phyloP scores from a whole-genome alignment of 768 basidiomycete genomes.

The Pseudohyphozyma bogoriensis region DNA sequence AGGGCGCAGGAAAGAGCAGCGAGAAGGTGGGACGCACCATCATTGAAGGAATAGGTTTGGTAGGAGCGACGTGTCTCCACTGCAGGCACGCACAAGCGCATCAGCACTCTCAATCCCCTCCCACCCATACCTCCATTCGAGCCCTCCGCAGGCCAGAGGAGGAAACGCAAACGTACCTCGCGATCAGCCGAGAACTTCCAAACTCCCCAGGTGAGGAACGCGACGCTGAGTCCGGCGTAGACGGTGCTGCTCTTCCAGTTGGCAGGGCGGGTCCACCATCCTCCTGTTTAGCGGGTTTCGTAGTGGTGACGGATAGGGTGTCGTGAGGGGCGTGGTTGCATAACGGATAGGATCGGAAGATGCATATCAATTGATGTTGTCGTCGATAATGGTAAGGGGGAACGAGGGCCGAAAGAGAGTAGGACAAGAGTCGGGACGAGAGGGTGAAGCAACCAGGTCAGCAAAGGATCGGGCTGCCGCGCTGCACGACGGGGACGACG shows the following conservation, averaged over 20 bases:
- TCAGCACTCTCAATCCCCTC: not conserved
- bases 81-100: slow-evolving; percentile 32
- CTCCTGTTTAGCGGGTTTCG: slow-evolving; percentile 49
- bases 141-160: not conserved
- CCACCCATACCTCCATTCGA: not conserved
- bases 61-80: slow-evolving; percentile 54
- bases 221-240: slow-evolving; percentile 59
- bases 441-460: not conserved
- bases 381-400: no score
- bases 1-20: slow-evolving; percentile 6
- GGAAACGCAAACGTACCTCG: slow-evolving; percentile 50
- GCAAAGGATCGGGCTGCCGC: not conserved
- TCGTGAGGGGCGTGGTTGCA: not conserved
- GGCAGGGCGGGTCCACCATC: slow-evolving; percentile 86
- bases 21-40: slow-evolving; percentile 47
- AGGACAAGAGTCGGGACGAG: not conserved
- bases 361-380: no score
- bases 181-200: slow-evolving; percentile 66
- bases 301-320: not conserved
- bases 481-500: no score
- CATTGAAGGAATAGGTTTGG: slow-evolving; percentile 67
- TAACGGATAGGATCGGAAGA: not conserved
- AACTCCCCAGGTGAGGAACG: slow-evolving; percentile 53
- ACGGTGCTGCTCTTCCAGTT: slow-evolving; percentile 85
- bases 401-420: not conserved